These are phyloP conservation scores for Saussurea involucrata DNA, from an alignment of 129 eudicot species.

Conservation along the genomic window DNA sequence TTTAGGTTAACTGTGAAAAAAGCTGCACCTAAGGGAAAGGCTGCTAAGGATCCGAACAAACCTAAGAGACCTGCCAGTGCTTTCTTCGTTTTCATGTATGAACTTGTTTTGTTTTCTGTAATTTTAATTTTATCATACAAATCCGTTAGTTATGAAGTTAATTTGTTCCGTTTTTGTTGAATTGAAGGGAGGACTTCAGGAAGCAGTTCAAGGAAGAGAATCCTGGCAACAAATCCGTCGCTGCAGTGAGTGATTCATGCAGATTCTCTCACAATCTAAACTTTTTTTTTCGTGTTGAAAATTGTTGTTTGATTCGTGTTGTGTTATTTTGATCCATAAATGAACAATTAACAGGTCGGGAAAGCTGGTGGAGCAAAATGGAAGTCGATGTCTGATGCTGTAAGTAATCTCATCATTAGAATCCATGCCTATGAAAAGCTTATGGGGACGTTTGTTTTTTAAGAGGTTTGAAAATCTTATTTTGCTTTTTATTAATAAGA, in stretches of 20 bases:
- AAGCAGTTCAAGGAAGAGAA: slow-evolving; percentile 59
- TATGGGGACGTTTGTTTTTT: too few species aligned
- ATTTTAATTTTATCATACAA: background rate
- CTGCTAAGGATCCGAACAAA: slow-evolving; percentile 86
- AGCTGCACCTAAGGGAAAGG: slow-evolving; percentile 42
- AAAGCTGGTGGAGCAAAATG: slow-evolving; percentile 85
- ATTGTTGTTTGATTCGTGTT: background rate
- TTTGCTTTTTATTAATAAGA: too few species aligned
- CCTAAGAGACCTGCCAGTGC: slow-evolving; percentile 94
- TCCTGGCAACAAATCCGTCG: slow-evolving; percentile 74
- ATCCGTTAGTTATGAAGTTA: background rate
- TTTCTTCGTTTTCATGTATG: slow-evolving; percentile 81
- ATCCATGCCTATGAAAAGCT: background rate
- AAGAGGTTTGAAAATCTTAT: too few species aligned
- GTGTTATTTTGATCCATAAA: background rate
- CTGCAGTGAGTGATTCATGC: slow-evolving; percentile 47
- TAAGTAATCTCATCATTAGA: slow-evolving; percentile 10
- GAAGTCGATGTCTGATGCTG: slow-evolving; percentile 64
- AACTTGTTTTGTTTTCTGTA: background rate
- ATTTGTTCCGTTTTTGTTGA: background rate
- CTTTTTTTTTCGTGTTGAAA: background rate
- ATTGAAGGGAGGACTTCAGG: slow-evolving; percentile 67
- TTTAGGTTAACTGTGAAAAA: slow-evolving; percentile 73
- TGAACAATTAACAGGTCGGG: slow-evolving; percentile 46
- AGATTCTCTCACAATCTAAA: background rate